Base-by-base conservation (phyloP, 345 rosid genomes). In the Hevea brasiliensis region DNA sequence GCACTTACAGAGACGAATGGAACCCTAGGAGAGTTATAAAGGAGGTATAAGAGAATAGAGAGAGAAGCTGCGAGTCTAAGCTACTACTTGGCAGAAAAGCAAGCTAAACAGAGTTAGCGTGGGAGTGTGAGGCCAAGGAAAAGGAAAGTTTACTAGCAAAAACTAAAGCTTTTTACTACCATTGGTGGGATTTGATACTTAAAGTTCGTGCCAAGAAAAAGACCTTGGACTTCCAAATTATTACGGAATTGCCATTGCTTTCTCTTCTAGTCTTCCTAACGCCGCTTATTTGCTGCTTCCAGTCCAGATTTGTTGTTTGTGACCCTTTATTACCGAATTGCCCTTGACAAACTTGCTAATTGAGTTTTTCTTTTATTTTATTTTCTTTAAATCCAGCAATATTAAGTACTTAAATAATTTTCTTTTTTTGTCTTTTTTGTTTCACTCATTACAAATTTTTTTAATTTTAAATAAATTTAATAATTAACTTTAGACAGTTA, bases 11-110 rank as follows among this genome's bases (percentile, higher is more conserved):
- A 32, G 45, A 73, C 27, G 45, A 35, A 23, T 17, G 57, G 47
- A 76, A 56, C 70, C 70, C 29, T 13, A 23, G 23, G 50, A 53
- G 14, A 55, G 29, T 57, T 13, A 21, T 14, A 10, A 48, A 24
- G 27, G 47, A 18, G n/a, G n/a, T n/a, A n/a, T n/a, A n/a, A n/a
- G n/a, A n/a, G n/a, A 45, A 20, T 26, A 2, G 65, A n/a, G 42
- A 44, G 23, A 47, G 67, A 41, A 9, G 27, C 61, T 56, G 71
- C 9, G 23, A 47, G 42, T 47, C 12, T 45, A 66, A 71, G 80
- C 75, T 57, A 41, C 80, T 45, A 41, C 80, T 45, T 65, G 48
- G 74, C 26, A 62, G 7, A 29, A 7, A 71, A 58, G 71, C 42
- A 50, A 57, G 23, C 24, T 1, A 7, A 11, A 40, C 3, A 41